These are phyloP conservation scores for Globisporangium okanoganense DNA, from an alignment of 352 stramenopile species.

Conservation along the genomic window DNA sequence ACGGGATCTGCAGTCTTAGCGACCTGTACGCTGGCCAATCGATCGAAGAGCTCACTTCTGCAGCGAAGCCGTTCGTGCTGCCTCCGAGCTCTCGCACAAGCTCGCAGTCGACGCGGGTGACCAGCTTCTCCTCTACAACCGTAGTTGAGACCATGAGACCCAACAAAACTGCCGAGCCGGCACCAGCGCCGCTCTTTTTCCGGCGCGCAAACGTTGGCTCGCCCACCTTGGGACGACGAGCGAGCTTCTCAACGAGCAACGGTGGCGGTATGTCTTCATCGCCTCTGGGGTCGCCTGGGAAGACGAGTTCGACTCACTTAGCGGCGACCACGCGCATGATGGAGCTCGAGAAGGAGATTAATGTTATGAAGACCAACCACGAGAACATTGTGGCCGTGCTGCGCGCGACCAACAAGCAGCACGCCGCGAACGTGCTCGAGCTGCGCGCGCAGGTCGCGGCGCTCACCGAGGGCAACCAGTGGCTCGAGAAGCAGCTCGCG, in stretches of 20 bases:
- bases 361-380: constrained; percentile 55
- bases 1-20: constrained; percentile 6
- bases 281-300: not conserved
- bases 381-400: constrained; percentile 68
- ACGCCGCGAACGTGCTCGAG: constrained; percentile 60
- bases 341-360: constrained; percentile 64
- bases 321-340: constrained; percentile 25
- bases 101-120: constrained; percentile 1
- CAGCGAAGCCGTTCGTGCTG: not conserved
- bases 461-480: constrained; percentile 54
- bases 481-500: constrained; percentile 55
- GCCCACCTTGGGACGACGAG: constrained; percentile 27
- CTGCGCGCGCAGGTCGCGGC: constrained; percentile 56
- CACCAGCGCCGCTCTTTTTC: constrained; percentile 32
- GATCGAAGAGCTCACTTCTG: not conserved
- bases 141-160: constrained; percentile 32
- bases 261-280: not conserved
- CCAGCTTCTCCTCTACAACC: constrained; percentile 9
- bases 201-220: constrained; percentile 31
- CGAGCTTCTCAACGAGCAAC: constrained; percentile 19
- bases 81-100: not conserved
- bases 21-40: constrained; percentile 8
- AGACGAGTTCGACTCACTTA: constrained; percentile 3
- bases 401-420: constrained; percentile 65
- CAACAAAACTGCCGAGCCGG: constrained; percentile 6